Evolutionary conservation across 2,329 filamentous ascomycete genomes (phyloP).

Genomic region (Colletotrichum somersetense): DNA sequence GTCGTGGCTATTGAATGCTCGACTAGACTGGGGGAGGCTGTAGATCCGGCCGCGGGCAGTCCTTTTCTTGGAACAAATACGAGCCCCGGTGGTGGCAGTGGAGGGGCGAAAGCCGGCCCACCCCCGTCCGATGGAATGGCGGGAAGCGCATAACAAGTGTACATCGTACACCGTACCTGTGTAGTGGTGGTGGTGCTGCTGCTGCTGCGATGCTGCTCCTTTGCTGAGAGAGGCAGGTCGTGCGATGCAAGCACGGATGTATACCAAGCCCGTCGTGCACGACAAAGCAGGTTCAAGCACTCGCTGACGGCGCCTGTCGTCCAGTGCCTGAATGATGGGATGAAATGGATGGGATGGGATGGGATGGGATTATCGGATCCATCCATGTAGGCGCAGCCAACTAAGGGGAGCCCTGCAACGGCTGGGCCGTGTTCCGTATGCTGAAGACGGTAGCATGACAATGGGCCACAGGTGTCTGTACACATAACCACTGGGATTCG

Average conservation of each 20-base stretch:
- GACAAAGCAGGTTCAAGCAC: slow-evolving; percentile 10
- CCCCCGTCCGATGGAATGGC: slow-evolving; percentile 25
- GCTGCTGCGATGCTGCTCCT: background rate
- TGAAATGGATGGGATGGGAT: background rate
- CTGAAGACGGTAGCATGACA: background rate
- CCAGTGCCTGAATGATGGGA: background rate
- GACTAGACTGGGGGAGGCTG: slow-evolving; percentile 21
- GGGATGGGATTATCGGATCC: slow-evolving; percentile 5
- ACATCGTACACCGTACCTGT: background rate
- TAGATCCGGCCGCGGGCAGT: slow-evolving; percentile 35
- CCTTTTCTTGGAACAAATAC: slow-evolving; percentile 42
- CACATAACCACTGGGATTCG: background rate
- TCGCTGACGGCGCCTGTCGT: background rate
- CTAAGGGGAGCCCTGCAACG: background rate
- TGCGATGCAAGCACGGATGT: slow-evolving; percentile 6
- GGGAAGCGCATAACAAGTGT: slow-evolving; percentile 8
- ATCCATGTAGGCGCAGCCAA: slow-evolving; percentile 2
- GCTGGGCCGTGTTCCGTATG: background rate
- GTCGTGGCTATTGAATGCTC: slow-evolving; percentile 14
- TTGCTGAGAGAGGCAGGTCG: slow-evolving; percentile 9
- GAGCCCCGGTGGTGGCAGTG: slow-evolving; percentile 20
- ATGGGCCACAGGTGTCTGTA: background rate
- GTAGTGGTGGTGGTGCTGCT: background rate
- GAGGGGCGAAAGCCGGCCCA: slow-evolving; percentile 27
- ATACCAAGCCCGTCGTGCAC: background rate